Conservation (phyloP, 495 filamentous ascomycete genomes). For the Aspergillus heteromorphus region DNA sequence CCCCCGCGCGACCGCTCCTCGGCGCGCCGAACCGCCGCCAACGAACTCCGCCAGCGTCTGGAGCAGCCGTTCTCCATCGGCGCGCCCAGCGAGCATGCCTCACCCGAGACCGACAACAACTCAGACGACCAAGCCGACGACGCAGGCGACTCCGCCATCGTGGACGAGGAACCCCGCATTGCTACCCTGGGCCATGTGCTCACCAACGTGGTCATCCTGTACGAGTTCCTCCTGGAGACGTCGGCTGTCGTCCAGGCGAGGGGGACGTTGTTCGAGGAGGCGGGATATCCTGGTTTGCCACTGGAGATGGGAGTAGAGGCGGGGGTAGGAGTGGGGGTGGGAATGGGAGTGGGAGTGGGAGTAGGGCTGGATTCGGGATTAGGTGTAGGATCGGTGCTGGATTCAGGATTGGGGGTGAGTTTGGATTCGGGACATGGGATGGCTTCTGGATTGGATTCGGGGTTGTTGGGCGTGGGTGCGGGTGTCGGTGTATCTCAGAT, state of each 20-base stretch:
- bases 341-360: too few species aligned
- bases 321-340: too few species aligned
- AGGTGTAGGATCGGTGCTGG: too few species aligned
- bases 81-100: not conserved
- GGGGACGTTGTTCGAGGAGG: constrained; percentile 81
- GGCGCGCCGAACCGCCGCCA: constrained; percentile 24
- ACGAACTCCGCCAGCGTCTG: constrained; percentile 35
- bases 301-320: not conserved
- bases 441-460: too few species aligned
- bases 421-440: too few species aligned
- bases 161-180: constrained; percentile 33
- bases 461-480: too few species aligned
- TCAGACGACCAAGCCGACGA: constrained; percentile 22
- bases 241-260: constrained; percentile 82
- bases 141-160: constrained; percentile 26
- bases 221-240: constrained; percentile 85
- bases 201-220: constrained; percentile 55
- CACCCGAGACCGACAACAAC: not conserved
- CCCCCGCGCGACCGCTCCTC: constrained; percentile 28
- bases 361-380: too few species aligned
- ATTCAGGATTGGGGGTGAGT: too few species aligned
- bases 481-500: too few species aligned
- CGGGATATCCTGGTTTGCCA: constrained; percentile 44
- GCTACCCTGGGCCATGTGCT: constrained; percentile 80
- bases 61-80: constrained; percentile 29